Evolutionary conservation across 2,329 filamentous ascomycete genomes (phyloP), one percentile per base, ranked within the genome.

Genomic region (Aureobasidium leucospermi): DNA sequence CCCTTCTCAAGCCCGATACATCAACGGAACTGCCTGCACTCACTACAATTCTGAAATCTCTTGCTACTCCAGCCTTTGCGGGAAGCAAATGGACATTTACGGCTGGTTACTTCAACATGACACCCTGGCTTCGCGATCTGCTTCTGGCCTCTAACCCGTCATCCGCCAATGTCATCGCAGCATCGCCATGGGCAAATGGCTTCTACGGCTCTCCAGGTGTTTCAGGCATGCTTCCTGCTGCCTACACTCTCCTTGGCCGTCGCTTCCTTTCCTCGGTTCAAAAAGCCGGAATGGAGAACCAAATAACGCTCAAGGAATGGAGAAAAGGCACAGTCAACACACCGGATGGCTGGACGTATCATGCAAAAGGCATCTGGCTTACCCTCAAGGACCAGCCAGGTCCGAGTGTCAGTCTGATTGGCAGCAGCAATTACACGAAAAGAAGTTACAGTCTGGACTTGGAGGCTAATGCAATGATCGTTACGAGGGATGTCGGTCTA

Each of bases 91-190:
- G 94, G 94, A 94, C 90, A 0, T 97, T 99, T 72, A 97, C 94
- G 0, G 94, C 94, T 0, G 94, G 94, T 56, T 99, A 99, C 76
- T 99, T 99, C 78, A 99, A 99, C 76, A 96, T 96, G 59, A 91
- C 91, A 6, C 88, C 91, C 0, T 85, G 86, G 4, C 83, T 97
- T 19, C 92, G 89, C 2, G 83, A 86, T 41, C 82, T 96, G 0
- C 79, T 99, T 0, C 84, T 99, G 34, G 79, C 81, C 6, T 91
- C 90, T 0, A 82, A 85, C 1, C 88, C 86, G 0, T 74, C 76
- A 1, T 80, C 79, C 43, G 94, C 90, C 62, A 92, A 88, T 0
- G 89, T 99, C 23, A 87, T 99, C 58, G 96, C 94, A 0, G 94
- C 94, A 1, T 91, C 90, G 0, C 94, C 93, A 0, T 86, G 90